Evolutionary conservation across 208 protist genomes (phyloP), one percentile per base, ranked within the genome.

Genomic region (Acanthamoeba lenticulata): DNA sequence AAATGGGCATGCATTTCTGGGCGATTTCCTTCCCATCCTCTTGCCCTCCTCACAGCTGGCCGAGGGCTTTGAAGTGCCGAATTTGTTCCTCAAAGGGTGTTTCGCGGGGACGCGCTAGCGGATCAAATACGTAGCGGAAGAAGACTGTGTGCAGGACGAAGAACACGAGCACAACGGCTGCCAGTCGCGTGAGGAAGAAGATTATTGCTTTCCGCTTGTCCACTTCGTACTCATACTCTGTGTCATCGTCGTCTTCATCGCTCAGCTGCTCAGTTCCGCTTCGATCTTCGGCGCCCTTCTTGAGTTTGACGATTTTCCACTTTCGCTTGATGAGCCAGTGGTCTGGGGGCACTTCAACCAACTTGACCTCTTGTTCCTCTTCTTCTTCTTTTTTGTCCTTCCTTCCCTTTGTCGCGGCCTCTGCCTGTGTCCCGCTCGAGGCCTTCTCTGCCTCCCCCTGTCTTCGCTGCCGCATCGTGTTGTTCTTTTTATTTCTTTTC

Each of bases 291-390:
- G n/a, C 19, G 0, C 7, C 32, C 24, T 47, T 45, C 36, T 81
- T 81, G 11, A 21, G 34, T 45, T 45, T 81, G 2, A 81, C 69
- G 69, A 81, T 81, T 45, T 45, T 44, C 69, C 69, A 81, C 21
- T 29, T 40, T 7, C 69, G 69, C 69, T 81, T 81, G 69, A 81
- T 81, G 69, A 81, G 69, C 69, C 69, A 81, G 69, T 81, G 69
- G 38, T 81, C 69, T 0, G 69, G 27, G 5, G 69, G 69, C 69
- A 81, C 69, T 36, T 81, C 69, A 0, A 81, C 27, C 34, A 19
- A 19, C 38, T 81, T 36, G 36, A 47, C 69, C 69, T 81, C 65
- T 6, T 42, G 36, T 11, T 81, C 67, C 19, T 0, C 69, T 45
- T 29, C 69, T n/a, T 47, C 69, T 45, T 47, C 38, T 36, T 42